phyloP scores from a whole-genome alignment of 192 early-diverging fungal species.

The Coemansia erecta region DNA sequence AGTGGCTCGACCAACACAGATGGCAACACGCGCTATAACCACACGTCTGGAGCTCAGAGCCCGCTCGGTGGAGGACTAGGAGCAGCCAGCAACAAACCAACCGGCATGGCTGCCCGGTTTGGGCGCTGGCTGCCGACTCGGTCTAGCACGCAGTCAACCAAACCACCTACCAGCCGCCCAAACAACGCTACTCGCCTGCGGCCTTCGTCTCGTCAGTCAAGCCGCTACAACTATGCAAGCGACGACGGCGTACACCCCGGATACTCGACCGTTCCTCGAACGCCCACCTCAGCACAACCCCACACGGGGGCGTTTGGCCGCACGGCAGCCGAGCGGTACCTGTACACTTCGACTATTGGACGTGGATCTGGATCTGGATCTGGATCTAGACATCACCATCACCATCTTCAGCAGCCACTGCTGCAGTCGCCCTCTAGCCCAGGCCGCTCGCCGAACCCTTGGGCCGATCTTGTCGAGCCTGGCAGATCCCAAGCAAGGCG shows the following conservation, averaged over 20 bases:
- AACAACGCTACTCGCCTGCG: constrained; percentile 36
- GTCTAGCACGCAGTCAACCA: constrained; percentile 11
- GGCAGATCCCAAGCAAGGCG: constrained; percentile 18
- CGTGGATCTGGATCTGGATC: neutral
- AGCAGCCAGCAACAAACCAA: constrained; percentile 12
- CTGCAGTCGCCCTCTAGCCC: constrained; percentile 47
- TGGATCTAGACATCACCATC: too few species aligned
- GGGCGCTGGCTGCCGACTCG: constrained; percentile 32
- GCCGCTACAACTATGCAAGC: constrained; percentile 26
- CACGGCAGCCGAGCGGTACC: constrained; percentile 15
- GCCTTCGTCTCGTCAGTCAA: constrained; percentile 50
- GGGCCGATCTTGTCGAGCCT: constrained; percentile 21
- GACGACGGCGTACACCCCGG: constrained; percentile 30
- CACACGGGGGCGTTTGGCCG: neutral
- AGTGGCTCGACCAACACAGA: constrained; percentile 13
- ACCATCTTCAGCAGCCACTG: constrained; percentile 10
- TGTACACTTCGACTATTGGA: constrained; percentile 12
- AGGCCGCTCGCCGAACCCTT: constrained; percentile 31
- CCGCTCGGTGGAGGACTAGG: neutral
- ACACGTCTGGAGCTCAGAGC: neutral
- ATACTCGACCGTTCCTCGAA: constrained; percentile 12
- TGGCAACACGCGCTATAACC: neutral
- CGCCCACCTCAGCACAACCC: constrained; percentile 2
- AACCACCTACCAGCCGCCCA: constrained; percentile 16
- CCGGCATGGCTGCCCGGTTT: constrained; percentile 42